Percentiles rank a stretch among this genome's conserved stretches.
These are phyloP conservation scores for Claviceps spartinae DNA, from an alignment of 2,329 filamentous ascomycete genomes.

Conservation along the genomic window DNA sequence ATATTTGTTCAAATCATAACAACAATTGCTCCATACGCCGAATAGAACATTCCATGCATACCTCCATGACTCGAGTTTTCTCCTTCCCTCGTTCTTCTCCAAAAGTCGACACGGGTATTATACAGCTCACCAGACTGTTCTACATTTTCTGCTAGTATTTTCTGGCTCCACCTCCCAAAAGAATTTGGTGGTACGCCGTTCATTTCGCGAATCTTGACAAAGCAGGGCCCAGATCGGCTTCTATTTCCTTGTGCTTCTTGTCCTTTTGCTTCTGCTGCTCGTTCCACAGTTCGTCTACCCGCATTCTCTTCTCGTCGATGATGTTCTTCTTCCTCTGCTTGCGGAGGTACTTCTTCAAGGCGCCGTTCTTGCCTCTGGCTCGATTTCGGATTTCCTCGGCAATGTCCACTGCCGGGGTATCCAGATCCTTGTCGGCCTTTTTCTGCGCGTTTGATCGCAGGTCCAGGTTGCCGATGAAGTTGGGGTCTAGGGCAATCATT, in stretches of 20 bases:
- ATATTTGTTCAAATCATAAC: background rate
- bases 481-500: conserved; percentile 91
- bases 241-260: conserved; percentile 46
- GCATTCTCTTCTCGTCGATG: conserved; percentile 86
- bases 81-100: background rate
- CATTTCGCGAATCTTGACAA: conserved; percentile 74
- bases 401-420: conserved; percentile 47
- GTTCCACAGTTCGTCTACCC: conserved; percentile 70
- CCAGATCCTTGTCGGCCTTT: conserved; percentile 64
- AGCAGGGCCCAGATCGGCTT: conserved; percentile 70
- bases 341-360: conserved; percentile 72
- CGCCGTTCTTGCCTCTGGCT: conserved; percentile 79
- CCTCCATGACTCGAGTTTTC: background rate
- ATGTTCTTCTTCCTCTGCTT: conserved; percentile 91
- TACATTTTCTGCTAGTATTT: conserved; percentile 23
- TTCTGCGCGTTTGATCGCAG: conserved; percentile 65
- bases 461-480: conserved; percentile 82
- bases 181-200: conserved; percentile 1
- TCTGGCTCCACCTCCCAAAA: background rate
- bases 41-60: background rate
- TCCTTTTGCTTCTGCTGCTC: conserved; percentile 55
- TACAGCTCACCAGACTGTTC: background rate
- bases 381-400: conserved; percentile 57
- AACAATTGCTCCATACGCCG: background rate
- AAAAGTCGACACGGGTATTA: conserved; percentile 9